These are phyloP conservation scores for Aspergillus sparsus DNA, from an alignment of 495 filamentous ascomycete species.

Conservation along the genomic window DNA sequence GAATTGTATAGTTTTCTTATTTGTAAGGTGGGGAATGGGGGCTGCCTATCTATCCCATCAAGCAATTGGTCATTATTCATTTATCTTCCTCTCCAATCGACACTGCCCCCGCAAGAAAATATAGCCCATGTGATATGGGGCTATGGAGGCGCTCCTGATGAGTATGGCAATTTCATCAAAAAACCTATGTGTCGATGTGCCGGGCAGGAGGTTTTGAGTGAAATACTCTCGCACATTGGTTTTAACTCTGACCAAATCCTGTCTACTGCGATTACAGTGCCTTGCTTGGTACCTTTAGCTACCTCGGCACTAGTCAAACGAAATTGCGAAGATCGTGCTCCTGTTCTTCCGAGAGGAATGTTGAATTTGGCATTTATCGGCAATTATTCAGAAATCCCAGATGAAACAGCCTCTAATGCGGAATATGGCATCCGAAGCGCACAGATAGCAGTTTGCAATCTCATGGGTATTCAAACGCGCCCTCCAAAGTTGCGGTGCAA, in stretches of 20 bases:
- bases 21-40: background rate
- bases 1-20: background rate
- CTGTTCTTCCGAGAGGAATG: background rate
- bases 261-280: slow-evolving; percentile 12
- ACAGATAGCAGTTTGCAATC: background rate
- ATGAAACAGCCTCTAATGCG: background rate
- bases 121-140: slow-evolving; percentile 30
- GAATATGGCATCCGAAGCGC: background rate
- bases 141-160: slow-evolving; percentile 29
- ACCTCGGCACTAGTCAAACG: slow-evolving; percentile 28
- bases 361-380: background rate
- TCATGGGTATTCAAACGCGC: background rate
- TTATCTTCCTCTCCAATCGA: background rate
- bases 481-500: background rate
- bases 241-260: slow-evolving; percentile 3
- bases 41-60: background rate
- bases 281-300: slow-evolving; percentile 30
- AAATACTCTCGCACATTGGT: slow-evolving; percentile 31
- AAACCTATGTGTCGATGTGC: slow-evolving; percentile 36
- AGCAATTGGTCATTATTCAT: background rate
- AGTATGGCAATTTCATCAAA: slow-evolving; percentile 31
- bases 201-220: slow-evolving; percentile 33
- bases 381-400: background rate
- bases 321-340: background rate
- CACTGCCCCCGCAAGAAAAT: background rate